phyloP scores from a whole-genome alignment of 805 yeast species.

The Alloascoidea hylecoeti region DNA sequence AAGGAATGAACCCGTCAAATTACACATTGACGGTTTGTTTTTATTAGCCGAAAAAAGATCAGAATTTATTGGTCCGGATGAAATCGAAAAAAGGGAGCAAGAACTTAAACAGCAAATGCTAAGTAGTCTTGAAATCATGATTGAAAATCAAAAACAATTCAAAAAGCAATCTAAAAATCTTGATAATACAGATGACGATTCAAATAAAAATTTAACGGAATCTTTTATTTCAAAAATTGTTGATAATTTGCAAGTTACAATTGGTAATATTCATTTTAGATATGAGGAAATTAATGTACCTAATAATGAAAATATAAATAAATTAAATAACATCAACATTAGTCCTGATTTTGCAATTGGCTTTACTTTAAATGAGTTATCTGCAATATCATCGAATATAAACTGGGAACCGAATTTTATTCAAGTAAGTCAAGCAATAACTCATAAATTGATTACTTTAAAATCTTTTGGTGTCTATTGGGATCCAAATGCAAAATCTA shows the following conservation, averaged over 20 bases:
- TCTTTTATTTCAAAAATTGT: constrained; percentile 78
- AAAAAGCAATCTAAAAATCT: no score
- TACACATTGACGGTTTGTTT: constrained; percentile 76
- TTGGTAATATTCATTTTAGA: constrained; percentile 81
- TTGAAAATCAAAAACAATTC: constrained; percentile 5
- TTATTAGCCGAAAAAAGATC: constrained; percentile 67
- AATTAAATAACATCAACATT: no score
- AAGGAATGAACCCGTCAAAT: constrained; percentile 83
- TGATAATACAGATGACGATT: constrained; percentile 2
- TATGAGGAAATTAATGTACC: constrained; percentile 80
- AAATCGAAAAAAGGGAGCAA: constrained; percentile 45
- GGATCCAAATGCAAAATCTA: constrained; percentile 51
- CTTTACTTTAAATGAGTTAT: constrained; percentile 65
- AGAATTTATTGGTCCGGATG: constrained; percentile 39
- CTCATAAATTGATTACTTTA: constrained; percentile 67
- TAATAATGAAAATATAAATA: constrained; percentile 25
- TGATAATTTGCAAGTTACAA: constrained; percentile 84
- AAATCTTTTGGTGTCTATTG: constrained; percentile 70
- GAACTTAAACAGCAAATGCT: constrained; percentile 52
- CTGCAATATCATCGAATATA: constrained; percentile 83
- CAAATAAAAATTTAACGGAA: constrained; percentile 76
- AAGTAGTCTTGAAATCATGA: constrained; percentile 40
- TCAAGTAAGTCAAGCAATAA: constrained; percentile 45
- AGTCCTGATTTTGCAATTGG: constrained; percentile 89
- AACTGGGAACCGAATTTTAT: constrained; percentile 81